Conservation (phyloP, 257 asterid species). For the Thymus mandschuricus region DNA sequence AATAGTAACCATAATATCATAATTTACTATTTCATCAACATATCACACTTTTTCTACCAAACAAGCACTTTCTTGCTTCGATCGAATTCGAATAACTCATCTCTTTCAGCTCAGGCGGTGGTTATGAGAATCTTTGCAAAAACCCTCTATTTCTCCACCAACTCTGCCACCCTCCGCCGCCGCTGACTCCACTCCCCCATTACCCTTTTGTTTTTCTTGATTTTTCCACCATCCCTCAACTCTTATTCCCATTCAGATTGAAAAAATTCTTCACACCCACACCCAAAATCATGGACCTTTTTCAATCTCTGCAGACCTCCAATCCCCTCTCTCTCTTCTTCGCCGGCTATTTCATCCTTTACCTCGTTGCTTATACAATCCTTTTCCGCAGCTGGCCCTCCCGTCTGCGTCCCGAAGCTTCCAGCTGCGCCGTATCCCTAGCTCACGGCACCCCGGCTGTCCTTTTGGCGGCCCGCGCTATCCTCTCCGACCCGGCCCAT, state of each 20-base stretch:
- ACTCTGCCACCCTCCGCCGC: conserved; percentile 19
- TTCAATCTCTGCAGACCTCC: conserved; percentile 29
- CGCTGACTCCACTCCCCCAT: background rate
- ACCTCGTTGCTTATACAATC: conserved; percentile 56
- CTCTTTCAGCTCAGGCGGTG: background rate
- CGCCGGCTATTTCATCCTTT: conserved; percentile 45
- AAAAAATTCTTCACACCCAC: too few species aligned
- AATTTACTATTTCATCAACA: too few species aligned
- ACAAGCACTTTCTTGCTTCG: too few species aligned
- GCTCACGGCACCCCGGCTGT: conserved; percentile 97
- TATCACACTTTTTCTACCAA: too few species aligned
- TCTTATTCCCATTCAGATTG: conserved; percentile 1
- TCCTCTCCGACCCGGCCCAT: conserved; percentile 57
- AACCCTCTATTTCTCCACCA: conserved; percentile 29
- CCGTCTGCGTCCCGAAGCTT: conserved; percentile 85
- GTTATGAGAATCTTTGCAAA: conserved; percentile 5
- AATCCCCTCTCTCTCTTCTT: conserved; percentile 54
- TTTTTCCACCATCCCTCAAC: conserved; percentile 9
- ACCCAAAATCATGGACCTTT: conserved; percentile 43
- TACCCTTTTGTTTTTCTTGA: too few species aligned
- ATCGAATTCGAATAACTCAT: too few species aligned
- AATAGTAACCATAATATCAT: too few species aligned
- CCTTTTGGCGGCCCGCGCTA: conserved; percentile 55
- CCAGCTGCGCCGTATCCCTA: conserved; percentile 85
- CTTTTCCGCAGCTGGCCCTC: conserved; percentile 66